Conservation (phyloP, 2,329 filamentous ascomycete species). For the Beauveria scarabaeidicola region DNA sequence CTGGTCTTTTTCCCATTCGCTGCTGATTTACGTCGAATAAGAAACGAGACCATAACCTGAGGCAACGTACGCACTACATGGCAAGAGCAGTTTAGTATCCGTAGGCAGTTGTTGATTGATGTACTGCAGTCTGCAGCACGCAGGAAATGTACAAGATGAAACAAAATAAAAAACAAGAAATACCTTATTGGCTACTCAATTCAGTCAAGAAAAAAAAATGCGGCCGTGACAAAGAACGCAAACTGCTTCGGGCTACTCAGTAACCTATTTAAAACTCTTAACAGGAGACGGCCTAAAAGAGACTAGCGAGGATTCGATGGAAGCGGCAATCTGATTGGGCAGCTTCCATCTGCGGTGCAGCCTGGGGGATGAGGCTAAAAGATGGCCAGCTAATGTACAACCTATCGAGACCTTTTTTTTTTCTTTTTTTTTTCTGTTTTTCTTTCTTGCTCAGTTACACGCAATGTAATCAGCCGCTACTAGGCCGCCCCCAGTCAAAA, state of each 20-base stretch:
- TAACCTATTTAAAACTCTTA: not conserved
- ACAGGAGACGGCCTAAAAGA: not conserved
- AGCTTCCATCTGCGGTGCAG: not conserved
- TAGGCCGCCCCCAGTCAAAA: not conserved
- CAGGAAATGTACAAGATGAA: not conserved
- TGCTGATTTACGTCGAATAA: not conserved
- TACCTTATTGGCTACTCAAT: no score
- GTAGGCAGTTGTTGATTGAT: not conserved
- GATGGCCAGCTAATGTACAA: not conserved
- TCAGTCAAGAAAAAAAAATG: not conserved
- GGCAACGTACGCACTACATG: not conserved
- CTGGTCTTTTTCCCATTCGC: not conserved
- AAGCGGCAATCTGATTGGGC: constrained; percentile 6
- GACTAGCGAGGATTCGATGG: constrained; percentile 2
- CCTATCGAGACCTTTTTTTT: no score
- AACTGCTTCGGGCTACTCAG: not conserved
- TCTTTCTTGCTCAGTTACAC: not conserved
- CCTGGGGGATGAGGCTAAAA: not conserved
- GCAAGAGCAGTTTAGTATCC: not conserved
- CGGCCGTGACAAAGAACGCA: not conserved
- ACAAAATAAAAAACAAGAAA: not conserved
- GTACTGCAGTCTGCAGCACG: no score
- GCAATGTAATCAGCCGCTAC: not conserved
- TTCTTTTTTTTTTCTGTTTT: not conserved
- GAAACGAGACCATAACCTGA: not conserved